These are phyloP conservation scores for Pseudonitzschia multistriata DNA, from an alignment of 108 stramenopile genomes.

Conservation along the genomic window DNA sequence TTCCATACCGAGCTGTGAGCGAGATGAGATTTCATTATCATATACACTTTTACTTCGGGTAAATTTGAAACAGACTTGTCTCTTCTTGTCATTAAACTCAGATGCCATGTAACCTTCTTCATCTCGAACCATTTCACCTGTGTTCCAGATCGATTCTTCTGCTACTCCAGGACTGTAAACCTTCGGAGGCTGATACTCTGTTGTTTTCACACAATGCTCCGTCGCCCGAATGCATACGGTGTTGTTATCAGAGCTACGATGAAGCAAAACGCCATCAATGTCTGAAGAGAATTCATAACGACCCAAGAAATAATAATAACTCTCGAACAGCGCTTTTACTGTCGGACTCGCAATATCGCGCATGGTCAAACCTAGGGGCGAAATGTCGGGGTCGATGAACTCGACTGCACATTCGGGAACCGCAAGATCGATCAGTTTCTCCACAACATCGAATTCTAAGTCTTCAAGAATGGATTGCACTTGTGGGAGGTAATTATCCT, in stretches of 20 bases:
- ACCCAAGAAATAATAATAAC: constrained; percentile 45
- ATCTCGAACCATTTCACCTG: constrained; percentile 38
- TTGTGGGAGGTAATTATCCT: constrained; percentile 45
- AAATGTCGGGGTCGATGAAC: constrained; percentile 25
- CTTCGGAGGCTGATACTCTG: constrained; percentile 31
- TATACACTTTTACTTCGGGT: constrained; percentile 47
- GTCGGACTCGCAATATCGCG: constrained; percentile 45
- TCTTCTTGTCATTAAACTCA: constrained; percentile 33
- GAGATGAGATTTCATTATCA: constrained; percentile 55
- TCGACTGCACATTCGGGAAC: constrained; percentile 32
- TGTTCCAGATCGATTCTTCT: constrained; percentile 49
- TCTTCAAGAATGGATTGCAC: constrained; percentile 44
- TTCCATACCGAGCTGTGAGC: constrained; percentile 35
- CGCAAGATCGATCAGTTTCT: constrained; percentile 28
- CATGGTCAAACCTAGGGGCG: constrained; percentile 27
- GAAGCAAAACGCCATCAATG: constrained; percentile 32
- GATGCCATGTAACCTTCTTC: constrained; percentile 30
- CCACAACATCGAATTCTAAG: constrained; percentile 28
- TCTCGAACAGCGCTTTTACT: constrained; percentile 39
- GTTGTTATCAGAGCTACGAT: constrained; percentile 36
- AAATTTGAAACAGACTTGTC: constrained; percentile 62
- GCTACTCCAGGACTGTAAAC: constrained; percentile 39
- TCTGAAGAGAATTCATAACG: constrained; percentile 44
- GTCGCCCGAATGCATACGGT: constrained; percentile 42
- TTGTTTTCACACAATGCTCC: constrained; percentile 36